A percentile compares a stretch with the other conserved stretches of the same genome.
These are phyloP conservation scores for Lasiodiplodia theobromae DNA, from an alignment of 2,329 filamentous ascomycete species.

Conservation along the genomic window DNA sequence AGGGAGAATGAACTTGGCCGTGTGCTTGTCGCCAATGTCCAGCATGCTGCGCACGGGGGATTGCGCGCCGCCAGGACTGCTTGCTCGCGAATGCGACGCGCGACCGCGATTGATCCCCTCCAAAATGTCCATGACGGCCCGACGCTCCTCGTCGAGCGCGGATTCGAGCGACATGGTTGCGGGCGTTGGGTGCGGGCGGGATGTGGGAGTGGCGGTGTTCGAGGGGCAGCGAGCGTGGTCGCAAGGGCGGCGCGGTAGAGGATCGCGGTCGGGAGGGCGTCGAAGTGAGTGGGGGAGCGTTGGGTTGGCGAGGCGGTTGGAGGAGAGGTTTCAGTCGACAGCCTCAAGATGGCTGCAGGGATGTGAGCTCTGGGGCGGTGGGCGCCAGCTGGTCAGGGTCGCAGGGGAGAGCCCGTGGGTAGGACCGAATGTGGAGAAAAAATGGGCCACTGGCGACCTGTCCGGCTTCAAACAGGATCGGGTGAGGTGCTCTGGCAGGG, in stretches of 20 bases:
- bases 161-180: constrained; percentile 77
- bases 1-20: constrained; percentile 29
- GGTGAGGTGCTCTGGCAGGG: constrained; percentile 4
- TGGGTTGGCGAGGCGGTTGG: constrained; percentile 22
- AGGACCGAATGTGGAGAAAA: constrained; percentile 30
- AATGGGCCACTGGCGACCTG: constrained; percentile 20
- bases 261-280: background rate
- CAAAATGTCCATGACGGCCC: constrained; percentile 73
- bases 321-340: constrained; percentile 23
- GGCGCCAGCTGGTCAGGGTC: constrained; percentile 13
- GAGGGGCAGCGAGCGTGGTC: background rate
- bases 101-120: constrained; percentile 53
- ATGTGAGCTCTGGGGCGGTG: constrained; percentile 27
- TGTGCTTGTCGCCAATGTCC: constrained; percentile 38
- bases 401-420: constrained; percentile 22
- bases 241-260: background rate
- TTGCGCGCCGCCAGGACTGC: constrained; percentile 55
- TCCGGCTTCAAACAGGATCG: background rate
- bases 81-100: constrained; percentile 55
- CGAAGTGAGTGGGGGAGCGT: background rate
- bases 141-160: constrained; percentile 77
- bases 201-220: background rate
- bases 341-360: constrained; percentile 27
- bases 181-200: constrained; percentile 13
- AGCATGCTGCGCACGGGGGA: constrained; percentile 74